Conservation (phyloP, 108 stramenopile genomes). For the Pseudonitzschia multiseries region DNA sequence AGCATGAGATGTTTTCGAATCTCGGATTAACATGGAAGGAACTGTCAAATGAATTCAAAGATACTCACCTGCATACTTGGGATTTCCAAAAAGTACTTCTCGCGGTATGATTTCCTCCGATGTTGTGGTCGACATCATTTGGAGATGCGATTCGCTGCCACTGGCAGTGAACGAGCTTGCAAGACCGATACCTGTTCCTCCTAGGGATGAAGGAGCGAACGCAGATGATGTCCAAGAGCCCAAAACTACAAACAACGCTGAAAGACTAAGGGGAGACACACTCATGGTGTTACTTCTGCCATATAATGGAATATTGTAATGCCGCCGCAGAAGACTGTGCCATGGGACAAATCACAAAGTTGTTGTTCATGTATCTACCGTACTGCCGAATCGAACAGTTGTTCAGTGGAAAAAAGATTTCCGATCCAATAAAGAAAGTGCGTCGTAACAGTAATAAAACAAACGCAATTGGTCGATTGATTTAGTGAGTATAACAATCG, state of each 20-base stretch:
- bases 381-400: too few species aligned
- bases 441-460: too few species aligned
- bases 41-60: not conserved
- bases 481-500: too few species aligned
- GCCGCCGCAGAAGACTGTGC: too few species aligned
- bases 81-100: conserved; percentile 58
- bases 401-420: too few species aligned
- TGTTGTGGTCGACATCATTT: conserved; percentile 17
- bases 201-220: not conserved
- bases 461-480: too few species aligned
- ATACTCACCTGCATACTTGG: conserved; percentile 37
- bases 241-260: not conserved
- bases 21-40: not conserved
- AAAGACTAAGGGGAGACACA: not conserved
- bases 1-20: not conserved
- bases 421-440: too few species aligned
- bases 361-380: too few species aligned
- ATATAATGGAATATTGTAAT: too few species aligned
- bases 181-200: not conserved
- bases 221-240: not conserved
- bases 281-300: not conserved
- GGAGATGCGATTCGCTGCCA: not conserved
- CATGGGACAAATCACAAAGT: too few species aligned
- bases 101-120: conserved; percentile 32
- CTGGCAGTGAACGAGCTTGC: not conserved